Conservation (phyloP, 129 eudicot species). For the Flaveria bidentis region DNA sequence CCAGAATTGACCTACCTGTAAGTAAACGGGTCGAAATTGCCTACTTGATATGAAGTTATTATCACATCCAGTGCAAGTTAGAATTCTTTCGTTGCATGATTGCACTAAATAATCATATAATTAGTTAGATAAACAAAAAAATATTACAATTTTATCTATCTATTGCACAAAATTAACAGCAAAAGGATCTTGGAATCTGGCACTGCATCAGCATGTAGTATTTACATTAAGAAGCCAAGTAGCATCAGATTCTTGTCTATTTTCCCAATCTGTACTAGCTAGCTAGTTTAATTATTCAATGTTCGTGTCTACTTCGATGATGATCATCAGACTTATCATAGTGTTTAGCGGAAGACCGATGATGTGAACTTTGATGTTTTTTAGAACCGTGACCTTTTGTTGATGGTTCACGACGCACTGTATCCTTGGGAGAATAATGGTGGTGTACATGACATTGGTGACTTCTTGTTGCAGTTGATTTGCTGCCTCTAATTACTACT, state of each 20-base stretch:
- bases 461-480: slow-evolving; percentile 56
- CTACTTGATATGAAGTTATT: background rate
- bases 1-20: background rate
- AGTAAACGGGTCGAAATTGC: no score
- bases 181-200: slow-evolving; percentile 24
- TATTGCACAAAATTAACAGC: slow-evolving; percentile 29
- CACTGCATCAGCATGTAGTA: slow-evolving; percentile 27
- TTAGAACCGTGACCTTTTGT: slow-evolving; percentile 45
- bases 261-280: slow-evolving; percentile 27
- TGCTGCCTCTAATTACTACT: slow-evolving; percentile 59
- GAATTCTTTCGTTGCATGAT: slow-evolving; percentile 2
- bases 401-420: slow-evolving; percentile 43
- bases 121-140: background rate
- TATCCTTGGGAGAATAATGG: slow-evolving; percentile 45
- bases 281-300: slow-evolving; percentile 35
- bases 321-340: slow-evolving; percentile 44
- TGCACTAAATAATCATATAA: slow-evolving; percentile 7
- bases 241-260: slow-evolving; percentile 21
- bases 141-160: slow-evolving; percentile 18
- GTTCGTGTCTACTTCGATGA: slow-evolving; percentile 41
- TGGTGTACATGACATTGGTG: slow-evolving; percentile 64
- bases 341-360: slow-evolving; percentile 44
- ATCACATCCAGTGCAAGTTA: background rate
- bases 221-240: slow-evolving; percentile 39
- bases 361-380: slow-evolving; percentile 48